Conservation (phyloP, 2,329 filamentous ascomycete species). For the Aspergillus sclerotialis region DNA sequence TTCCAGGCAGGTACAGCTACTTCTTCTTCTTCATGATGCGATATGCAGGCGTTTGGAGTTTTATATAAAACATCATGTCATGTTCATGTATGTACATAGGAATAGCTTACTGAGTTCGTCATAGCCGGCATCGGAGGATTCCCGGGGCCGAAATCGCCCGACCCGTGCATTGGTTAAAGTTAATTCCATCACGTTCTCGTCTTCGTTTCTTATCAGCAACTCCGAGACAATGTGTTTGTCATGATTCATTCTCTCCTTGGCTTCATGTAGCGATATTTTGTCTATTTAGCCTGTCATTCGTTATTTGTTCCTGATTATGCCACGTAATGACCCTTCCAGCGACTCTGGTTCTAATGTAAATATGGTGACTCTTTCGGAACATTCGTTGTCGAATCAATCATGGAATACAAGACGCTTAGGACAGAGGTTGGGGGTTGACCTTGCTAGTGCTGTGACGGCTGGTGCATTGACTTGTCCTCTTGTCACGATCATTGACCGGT, state of each 20-base stretch:
- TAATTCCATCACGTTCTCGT: no score
- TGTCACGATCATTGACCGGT: conserved; percentile 85
- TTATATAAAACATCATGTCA: neutral
- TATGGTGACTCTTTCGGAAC: conserved; percentile 17
- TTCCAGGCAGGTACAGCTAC: conserved; percentile 73
- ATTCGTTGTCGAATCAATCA: conserved; percentile 10
- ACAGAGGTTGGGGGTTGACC: conserved; percentile 60
- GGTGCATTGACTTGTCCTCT: conserved; percentile 72
- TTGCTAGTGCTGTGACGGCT: conserved; percentile 61
- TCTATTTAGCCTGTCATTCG: no score
- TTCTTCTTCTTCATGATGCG: conserved; percentile 2
- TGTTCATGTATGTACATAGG: neutral
- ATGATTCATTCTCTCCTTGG: no score
- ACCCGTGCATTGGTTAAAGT: neutral
- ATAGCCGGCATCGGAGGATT: conserved; percentile 23
- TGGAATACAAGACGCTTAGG: conserved; percentile 75
- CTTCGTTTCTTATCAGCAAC: no score
- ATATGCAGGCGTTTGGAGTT: conserved; percentile 6
- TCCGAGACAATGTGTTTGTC: no score
- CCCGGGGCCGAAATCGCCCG: conserved; percentile 11
- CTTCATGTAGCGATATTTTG: neutral
- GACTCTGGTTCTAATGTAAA: no score
- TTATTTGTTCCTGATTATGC: conserved; percentile 15
- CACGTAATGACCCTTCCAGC: conserved; percentile 22
- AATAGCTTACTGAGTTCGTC: neutral